Conservation (phyloP, 2,329 filamentous ascomycete species). For the Dothidotthia symphoricarpi region DNA sequence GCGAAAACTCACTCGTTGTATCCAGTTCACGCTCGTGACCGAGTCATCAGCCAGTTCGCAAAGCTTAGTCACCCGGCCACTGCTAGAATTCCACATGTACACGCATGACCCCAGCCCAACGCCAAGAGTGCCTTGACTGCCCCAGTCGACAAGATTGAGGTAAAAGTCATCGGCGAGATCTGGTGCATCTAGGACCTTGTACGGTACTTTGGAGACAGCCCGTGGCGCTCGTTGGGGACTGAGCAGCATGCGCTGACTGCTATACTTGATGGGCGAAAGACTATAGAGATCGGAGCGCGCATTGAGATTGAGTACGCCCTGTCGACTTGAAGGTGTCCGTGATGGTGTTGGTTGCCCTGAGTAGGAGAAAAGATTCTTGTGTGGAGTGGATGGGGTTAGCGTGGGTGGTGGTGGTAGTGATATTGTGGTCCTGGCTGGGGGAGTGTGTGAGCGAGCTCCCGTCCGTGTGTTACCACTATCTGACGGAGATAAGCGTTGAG, state of each 20-base stretch:
- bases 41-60: constrained; percentile 91
- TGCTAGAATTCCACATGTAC: constrained; percentile 97
- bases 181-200: constrained; percentile 94
- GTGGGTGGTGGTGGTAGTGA: constrained; percentile 67
- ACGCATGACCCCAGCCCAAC: constrained; percentile 91
- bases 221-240: constrained; percentile 85
- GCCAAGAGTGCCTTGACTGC: constrained; percentile 87
- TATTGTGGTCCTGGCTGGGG: constrained; percentile 64
- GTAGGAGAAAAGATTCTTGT: constrained; percentile 96
- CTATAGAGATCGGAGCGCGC: constrained; percentile 92
- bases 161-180: constrained; percentile 98
- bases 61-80: constrained; percentile 86
- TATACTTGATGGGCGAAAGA: constrained; percentile 86
- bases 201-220: constrained; percentile 92
- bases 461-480: constrained; percentile 58
- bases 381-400: constrained; percentile 88
- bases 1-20: constrained; percentile 66
- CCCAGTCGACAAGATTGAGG: constrained; percentile 96
- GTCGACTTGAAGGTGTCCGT: constrained; percentile 82
- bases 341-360: constrained; percentile 83
- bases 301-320: constrained; percentile 79
- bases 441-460: constrained; percentile 74
- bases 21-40: constrained; percentile 97
- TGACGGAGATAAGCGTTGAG: constrained; percentile 55
- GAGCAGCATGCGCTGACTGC: constrained; percentile 89